These are phyloP conservation scores for Bothriochloa decipiens DNA, from an alignment of 176 grass and related monocot genomes.

Conservation along the genomic window DNA sequence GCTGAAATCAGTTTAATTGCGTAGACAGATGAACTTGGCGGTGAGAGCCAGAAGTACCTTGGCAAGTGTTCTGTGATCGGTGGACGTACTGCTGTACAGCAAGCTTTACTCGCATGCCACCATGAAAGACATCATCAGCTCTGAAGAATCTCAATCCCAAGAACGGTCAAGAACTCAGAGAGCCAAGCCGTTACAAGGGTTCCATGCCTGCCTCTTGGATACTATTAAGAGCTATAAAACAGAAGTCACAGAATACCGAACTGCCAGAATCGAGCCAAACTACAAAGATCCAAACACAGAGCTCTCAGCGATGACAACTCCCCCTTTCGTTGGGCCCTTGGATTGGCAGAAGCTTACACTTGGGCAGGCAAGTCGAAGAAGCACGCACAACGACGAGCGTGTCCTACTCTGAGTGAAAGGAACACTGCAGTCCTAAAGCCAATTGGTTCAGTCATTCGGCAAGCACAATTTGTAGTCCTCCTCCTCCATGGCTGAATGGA, in stretches of 20 bases:
- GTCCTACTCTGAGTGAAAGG: background rate
- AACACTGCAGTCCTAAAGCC: background rate
- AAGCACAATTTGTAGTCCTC: background rate
- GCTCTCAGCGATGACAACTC: background rate
- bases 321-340: background rate
- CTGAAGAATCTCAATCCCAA: background rate
- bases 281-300: background rate
- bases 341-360: background rate
- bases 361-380: background rate
- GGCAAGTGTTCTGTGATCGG: background rate
- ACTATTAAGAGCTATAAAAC: background rate
- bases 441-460: background rate
- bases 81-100: background rate
- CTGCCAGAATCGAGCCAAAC: background rate
- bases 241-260: background rate
- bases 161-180: background rate
- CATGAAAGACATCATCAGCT: background rate
- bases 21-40: too few species aligned
- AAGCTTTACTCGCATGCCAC: background rate
- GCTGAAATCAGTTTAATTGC: too few species aligned
- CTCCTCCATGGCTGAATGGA: background rate
- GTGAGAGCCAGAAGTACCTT: slow-evolving; percentile 3
- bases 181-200: background rate
- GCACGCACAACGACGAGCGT: background rate
- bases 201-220: background rate